phyloP scores from a whole-genome alignment of 108 stramenopile species.

The Epipyxis sp. region DNA sequence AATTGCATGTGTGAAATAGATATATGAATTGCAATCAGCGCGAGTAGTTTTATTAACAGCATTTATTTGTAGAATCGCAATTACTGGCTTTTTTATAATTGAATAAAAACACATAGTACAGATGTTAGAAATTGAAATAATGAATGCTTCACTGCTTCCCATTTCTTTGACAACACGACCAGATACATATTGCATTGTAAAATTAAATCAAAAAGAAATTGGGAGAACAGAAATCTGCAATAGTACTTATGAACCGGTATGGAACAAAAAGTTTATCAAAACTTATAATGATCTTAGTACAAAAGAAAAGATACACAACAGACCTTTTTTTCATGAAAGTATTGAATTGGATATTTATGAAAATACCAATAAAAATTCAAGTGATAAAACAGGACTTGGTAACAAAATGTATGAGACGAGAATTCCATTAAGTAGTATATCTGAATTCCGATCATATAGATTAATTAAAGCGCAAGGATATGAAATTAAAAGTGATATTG shows the following conservation, averaged over 20 bases:
- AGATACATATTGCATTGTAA: background rate
- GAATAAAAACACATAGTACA: too few relatives aligned
- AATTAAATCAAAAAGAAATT: background rate
- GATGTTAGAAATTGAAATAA: conserved; percentile 11
- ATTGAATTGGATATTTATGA: background rate
- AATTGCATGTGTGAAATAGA: too few relatives aligned
- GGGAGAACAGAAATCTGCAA: background rate
- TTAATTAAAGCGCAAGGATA: background rate
- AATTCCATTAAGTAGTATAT: conserved; percentile 1
- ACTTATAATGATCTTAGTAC: background rate
- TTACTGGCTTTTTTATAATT: background rate
- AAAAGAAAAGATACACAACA: conserved; percentile 15
- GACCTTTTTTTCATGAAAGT: conserved; percentile 22
- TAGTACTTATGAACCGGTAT: background rate
- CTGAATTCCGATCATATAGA: background rate
- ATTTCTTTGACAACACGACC: too few relatives aligned
- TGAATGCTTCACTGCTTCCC: background rate
- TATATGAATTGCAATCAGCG: background rate
- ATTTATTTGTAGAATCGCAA: background rate
- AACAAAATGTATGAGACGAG: conserved; percentile 9
- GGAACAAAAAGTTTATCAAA: background rate
- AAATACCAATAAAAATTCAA: background rate
- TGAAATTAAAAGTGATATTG: background rate
- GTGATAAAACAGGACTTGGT: background rate
- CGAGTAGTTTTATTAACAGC: background rate